phyloP scores from a whole-genome alignment of 495 filamentous ascomycete genomes.

The Bacidia rubella region DNA sequence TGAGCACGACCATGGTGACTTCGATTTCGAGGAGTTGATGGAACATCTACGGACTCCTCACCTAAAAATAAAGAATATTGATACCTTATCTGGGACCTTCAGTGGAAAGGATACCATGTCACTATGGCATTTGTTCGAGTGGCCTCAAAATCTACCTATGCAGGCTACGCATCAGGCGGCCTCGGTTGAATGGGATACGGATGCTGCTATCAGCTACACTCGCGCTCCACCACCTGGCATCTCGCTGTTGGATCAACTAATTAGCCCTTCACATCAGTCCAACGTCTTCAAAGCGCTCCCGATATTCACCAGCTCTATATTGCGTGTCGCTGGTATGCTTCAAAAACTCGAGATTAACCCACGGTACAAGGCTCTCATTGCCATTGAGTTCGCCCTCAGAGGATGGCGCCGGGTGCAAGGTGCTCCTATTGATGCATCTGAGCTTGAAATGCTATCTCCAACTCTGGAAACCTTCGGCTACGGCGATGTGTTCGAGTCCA shows the following conservation, averaged over 20 bases:
- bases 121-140: constrained; percentile 16
- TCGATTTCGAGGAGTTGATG: constrained; percentile 2
- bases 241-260: neutral
- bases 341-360: neutral
- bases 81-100: neutral
- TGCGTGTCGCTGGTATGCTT: neutral
- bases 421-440: neutral
- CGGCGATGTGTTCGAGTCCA: neutral
- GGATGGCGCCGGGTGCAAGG: neutral
- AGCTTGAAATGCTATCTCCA: neutral
- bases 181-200: constrained; percentile 15
- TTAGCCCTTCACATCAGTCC: neutral
- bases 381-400: neutral
- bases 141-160: constrained; percentile 19
- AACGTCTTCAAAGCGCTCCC: neutral
- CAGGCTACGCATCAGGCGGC: constrained; percentile 16
- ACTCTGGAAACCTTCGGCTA: neutral
- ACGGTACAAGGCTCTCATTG: neutral
- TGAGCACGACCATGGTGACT: constrained; percentile 9
- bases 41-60: constrained; percentile 4
- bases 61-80: neutral
- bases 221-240: neutral
- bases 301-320: neutral
- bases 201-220: neutral
- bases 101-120: neutral